phyloP scores from a whole-genome alignment of 495 filamentous ascomycete species.

The Eremomyces bilateralis region DNA sequence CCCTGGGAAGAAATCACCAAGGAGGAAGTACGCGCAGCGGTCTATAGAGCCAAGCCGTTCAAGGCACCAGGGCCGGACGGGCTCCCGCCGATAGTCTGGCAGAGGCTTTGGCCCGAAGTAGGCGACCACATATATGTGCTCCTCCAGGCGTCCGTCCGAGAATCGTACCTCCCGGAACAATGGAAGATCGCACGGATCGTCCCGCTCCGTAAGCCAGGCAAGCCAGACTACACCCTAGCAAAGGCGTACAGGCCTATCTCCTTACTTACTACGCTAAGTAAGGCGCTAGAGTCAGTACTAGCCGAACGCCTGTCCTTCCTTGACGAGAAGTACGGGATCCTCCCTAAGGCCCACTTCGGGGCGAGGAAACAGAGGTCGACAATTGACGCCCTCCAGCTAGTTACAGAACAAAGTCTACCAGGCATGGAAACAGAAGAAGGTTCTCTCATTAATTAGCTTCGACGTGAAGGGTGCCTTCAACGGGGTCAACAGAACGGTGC shows the following conservation, averaged over 20 bases:
- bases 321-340: too few relatives aligned
- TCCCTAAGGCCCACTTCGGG: conserved; percentile 13
- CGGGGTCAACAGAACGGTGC: conserved; percentile 16
- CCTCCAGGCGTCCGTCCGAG: conserved; percentile 1
- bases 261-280: conserved; percentile 4
- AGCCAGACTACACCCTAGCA: conserved; percentile 1
- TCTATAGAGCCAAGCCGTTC: conserved; percentile 5
- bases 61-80: conserved; percentile 12
- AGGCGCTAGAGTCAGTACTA: conserved; percentile 1
- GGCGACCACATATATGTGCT: conserved; percentile 7
- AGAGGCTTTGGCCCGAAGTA: conserved; percentile 10
- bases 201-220: conserved; percentile 8
- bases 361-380: conserved; percentile 12
- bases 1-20: too few relatives aligned
- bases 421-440: too few relatives aligned
- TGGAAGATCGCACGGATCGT: too few relatives aligned
- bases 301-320: too few relatives aligned
- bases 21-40: conserved; percentile 1
- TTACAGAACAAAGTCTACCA: conserved; percentile 10
- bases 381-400: conserved; percentile 16
- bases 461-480: conserved; percentile 26
- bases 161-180: too few relatives aligned
- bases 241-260: background rate
- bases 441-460: conserved; percentile 20
- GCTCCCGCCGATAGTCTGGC: conserved; percentile 6